phyloP scores from a whole-genome alignment of 129 eudicot species.

The Pseudognaphalium luteoalbum region DNA sequence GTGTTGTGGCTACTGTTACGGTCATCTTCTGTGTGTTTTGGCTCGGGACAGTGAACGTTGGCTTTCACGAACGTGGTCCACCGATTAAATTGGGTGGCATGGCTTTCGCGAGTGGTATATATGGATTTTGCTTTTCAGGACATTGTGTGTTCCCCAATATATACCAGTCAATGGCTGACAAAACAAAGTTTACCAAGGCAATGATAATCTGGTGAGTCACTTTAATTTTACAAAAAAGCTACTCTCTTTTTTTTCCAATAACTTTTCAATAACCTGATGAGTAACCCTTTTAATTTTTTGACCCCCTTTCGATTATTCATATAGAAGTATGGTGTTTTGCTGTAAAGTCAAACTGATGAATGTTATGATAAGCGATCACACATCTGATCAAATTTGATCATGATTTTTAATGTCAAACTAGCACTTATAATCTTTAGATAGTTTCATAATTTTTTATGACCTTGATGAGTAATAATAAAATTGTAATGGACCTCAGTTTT shows the following conservation, averaged over 20 bases:
- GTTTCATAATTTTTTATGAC: not conserved
- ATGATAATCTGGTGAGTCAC: conserved; percentile 51
- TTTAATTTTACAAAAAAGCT: not conserved
- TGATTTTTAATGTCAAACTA: conserved; percentile 10
- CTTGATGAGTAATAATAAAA: not conserved
- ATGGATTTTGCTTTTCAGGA: conserved; percentile 83
- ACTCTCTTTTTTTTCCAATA: too few species aligned
- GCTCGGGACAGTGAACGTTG: conserved; percentile 65
- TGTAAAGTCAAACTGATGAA: not conserved
- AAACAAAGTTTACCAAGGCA: conserved; percentile 67
- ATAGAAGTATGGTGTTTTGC: not conserved
- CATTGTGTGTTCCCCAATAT: conserved; percentile 89
- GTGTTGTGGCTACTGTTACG: conserved; percentile 62
- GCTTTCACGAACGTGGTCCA: conserved; percentile 53
- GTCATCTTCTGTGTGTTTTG: conserved; percentile 61
- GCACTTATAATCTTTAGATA: not conserved
- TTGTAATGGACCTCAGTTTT: not conserved
- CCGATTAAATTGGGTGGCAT: conserved; percentile 60
- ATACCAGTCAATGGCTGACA: conserved; percentile 92
- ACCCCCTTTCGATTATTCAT: not conserved
- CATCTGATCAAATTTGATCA: not conserved
- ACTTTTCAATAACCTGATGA: not conserved
- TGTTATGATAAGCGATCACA: not conserved
- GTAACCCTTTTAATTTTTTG: not conserved
- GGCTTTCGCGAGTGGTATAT: conserved; percentile 77